Percentiles rank a stretch among this genome's conserved stretches.
These are phyloP conservation scores for Penicillium hesseltinei DNA, from an alignment of 2,329 filamentous ascomycete species.

Conservation along the genomic window DNA sequence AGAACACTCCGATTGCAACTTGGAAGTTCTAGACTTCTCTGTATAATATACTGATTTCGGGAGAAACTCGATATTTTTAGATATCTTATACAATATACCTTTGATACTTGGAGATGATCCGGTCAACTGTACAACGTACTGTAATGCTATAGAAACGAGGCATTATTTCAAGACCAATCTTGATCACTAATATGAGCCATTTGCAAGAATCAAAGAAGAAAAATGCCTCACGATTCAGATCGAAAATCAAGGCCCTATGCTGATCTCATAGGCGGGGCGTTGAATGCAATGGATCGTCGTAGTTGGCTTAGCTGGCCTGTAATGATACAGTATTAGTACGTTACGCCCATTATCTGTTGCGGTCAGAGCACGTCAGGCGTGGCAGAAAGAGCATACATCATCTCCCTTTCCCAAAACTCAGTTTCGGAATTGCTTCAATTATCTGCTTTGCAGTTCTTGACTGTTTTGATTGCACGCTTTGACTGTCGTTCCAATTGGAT, in stretches of 20 bases:
- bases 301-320: constrained; percentile 10
- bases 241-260: constrained; percentile 4
- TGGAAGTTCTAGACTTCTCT: background rate
- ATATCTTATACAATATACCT: background rate
- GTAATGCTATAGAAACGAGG: background rate
- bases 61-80: background rate
- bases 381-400: constrained; percentile 40
- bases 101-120: background rate
- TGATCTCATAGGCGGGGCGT: constrained; percentile 5
- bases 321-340: constrained; percentile 25
- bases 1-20: background rate
- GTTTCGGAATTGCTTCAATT: constrained; percentile 15
- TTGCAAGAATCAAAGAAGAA: background rate
- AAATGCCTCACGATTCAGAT: background rate
- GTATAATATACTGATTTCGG: too few species aligned
- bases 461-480: background rate
- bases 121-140: background rate
- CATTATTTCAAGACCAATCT: background rate
- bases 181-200: background rate
- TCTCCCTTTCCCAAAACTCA: constrained; percentile 16
- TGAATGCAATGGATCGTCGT: background rate
- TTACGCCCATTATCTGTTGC: constrained; percentile 17
- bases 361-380: constrained; percentile 38
- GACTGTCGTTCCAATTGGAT: constrained; percentile 13
- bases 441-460: constrained; percentile 6